A percentile compares a stretch with the other conserved stretches of the same genome.
Conservation (phyloP, 768 basidiomycete genomes). For the Russula vinacea region DNA sequence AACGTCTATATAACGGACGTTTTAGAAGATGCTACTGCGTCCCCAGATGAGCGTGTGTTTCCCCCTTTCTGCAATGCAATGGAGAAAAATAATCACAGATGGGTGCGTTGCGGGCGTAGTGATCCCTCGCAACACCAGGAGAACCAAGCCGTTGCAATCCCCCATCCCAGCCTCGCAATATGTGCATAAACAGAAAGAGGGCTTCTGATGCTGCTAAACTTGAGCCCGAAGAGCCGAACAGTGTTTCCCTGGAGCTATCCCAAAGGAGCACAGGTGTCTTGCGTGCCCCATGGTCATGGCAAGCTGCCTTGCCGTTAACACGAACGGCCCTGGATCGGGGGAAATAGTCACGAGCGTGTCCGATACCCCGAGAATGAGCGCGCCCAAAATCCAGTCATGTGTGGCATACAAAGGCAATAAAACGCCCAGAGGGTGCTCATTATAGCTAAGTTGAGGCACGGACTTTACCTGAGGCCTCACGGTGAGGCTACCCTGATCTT, state of each 20-base stretch:
- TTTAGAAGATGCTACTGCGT: conserved; percentile 8
- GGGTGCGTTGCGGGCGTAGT: background rate
- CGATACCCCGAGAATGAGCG: background rate
- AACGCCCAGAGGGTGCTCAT: background rate
- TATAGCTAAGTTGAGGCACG: background rate
- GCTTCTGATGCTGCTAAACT: background rate
- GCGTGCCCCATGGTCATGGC: background rate
- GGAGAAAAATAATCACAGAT: background rate
- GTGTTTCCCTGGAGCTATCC: background rate
- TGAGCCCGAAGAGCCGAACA: background rate
- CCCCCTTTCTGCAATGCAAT: background rate
- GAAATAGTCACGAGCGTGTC: background rate
- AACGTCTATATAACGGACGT: conserved; percentile 6
- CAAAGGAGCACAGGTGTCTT: background rate
- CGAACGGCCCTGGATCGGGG: conserved; percentile 13
- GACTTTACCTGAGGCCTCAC: background rate
- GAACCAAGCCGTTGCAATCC: background rate
- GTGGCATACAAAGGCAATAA: background rate
- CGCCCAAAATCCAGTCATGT: background rate
- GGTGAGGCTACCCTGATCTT: background rate
- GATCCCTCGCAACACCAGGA: background rate
- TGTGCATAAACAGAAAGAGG: background rate
- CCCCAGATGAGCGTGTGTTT: background rate
- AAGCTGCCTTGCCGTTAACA: conserved; percentile 9
- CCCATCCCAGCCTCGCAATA: background rate